Base-by-base conservation (phyloP, 2,329 filamentous ascomycete species). In the Microsporum canis region DNA sequence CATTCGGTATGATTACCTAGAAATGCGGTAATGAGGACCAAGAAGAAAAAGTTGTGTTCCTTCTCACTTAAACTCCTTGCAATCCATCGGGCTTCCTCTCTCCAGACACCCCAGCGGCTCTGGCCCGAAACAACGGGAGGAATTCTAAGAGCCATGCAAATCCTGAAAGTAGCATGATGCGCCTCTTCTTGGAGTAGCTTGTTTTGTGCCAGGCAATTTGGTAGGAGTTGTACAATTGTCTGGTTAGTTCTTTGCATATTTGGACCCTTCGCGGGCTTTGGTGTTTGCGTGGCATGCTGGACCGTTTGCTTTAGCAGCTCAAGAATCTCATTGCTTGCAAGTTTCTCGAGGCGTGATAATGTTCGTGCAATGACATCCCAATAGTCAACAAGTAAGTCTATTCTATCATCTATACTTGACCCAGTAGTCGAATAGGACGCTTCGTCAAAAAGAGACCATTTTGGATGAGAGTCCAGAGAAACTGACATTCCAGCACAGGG, bases 1-100 rank as follows among this genome's bases (percentile, higher is more conserved):
- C 82, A 84, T 65, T 84, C 80, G 0, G 81, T 83, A 65, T 84
- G 82, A 47, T 79, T 82, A 0, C 81, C 82, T 59, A 85, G 71
- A 61, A 84, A 84, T 0, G 81, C 81, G 1, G 82, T 84, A 34
- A 84, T 72, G 10, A 84, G 72, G 29, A 81, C 82, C 66, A 81
- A 77, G 65, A 84, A 80, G 69, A 84, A 84, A 66, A 82, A 82
- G 58, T 81, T 82, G 63, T 83, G 78, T 62, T 84, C 81, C 68
- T 79, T 79, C 58, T 78, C 75, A 36, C 80, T 80, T 47, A 81
- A 76, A 65, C 76, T 79, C 53, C 78, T 76, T n/a, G 79, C 78
- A 47, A 84, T 78, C 71, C 79, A 82, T 64, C 82, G 76, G 45
- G 81, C 80, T 70, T 84, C 82, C 65, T 84, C 82, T 60, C 81